Evolutionary conservation across 2,329 filamentous ascomycete species (phyloP).

Genomic region (Nemania serpens): DNA sequence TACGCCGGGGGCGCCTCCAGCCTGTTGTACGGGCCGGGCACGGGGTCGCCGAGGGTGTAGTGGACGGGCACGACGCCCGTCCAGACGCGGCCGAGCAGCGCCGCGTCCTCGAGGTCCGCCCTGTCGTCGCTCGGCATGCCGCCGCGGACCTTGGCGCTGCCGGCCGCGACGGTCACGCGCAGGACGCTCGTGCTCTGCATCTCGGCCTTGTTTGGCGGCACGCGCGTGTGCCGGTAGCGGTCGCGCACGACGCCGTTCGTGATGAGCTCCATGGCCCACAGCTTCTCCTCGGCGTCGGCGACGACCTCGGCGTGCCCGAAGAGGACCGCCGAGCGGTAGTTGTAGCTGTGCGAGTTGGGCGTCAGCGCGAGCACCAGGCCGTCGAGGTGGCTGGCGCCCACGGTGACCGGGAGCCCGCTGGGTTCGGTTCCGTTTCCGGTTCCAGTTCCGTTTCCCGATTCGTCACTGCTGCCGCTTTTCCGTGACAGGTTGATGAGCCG

Average conservation of each 20-base stretch:
- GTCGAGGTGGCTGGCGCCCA: conserved; percentile 76
- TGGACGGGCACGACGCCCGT: conserved; percentile 67
- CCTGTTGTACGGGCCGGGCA: conserved; percentile 63
- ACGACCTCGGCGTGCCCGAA: conserved; percentile 76
- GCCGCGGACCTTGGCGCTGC: conserved; percentile 74
- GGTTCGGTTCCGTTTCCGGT: conserved; percentile 25
- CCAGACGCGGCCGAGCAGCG: conserved; percentile 53
- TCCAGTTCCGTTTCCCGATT: neutral
- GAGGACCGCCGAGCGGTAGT: conserved; percentile 80
- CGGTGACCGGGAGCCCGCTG: conserved; percentile 69
- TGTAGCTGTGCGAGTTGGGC: conserved; percentile 81
- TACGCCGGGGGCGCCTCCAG: conserved; percentile 65
- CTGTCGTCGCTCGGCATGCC: conserved; percentile 64
- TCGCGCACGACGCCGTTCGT: conserved; percentile 73
- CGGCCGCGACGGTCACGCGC: conserved; percentile 68
- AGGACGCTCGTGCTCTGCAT: conserved; percentile 76
- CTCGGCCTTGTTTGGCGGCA: conserved; percentile 74
- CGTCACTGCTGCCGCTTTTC: conserved; percentile 3
- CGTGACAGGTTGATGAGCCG: conserved; percentile 73
- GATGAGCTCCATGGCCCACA: conserved; percentile 78
- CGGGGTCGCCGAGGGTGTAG: conserved; percentile 65
- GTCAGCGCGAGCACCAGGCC: conserved; percentile 80
- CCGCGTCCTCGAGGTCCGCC: conserved; percentile 52
- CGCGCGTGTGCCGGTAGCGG: conserved; percentile 66
- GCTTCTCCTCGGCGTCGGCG: conserved; percentile 68